Evolutionary conservation across 208 protist genomes (phyloP).

Genomic region (Blastocrithidia nonstop): DNA sequence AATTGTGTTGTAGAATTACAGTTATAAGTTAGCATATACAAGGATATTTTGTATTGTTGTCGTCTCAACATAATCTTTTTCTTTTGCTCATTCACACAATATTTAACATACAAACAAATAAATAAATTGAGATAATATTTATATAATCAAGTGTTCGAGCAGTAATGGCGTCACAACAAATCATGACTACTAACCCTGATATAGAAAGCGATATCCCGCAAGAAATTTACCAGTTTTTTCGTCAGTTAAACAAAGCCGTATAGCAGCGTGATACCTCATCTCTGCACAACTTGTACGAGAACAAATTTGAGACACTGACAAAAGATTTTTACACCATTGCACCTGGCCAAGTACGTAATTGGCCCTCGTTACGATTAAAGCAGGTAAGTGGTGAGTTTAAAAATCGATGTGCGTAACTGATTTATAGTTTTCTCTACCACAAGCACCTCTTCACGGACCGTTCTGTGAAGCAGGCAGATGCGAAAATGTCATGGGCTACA

Average conservation of each 20-base stretch:
- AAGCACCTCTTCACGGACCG: slow-evolving; percentile 76
- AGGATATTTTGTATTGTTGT: no score
- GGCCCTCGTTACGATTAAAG: slow-evolving; percentile 47
- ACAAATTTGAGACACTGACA: slow-evolving; percentile 52
- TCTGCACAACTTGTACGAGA: slow-evolving; percentile 73
- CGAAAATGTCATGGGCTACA: slow-evolving; percentile 51
- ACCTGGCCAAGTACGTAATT: slow-evolving; percentile 49
- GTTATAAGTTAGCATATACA: no score
- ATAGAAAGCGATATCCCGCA: slow-evolving; percentile 77
- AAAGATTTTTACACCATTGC: slow-evolving; percentile 59
- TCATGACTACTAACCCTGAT: slow-evolving; percentile 80
- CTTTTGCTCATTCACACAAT: no score
- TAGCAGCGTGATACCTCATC: slow-evolving; percentile 36
- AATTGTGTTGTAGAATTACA: no score
- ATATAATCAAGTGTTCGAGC: neutral
- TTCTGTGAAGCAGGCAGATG: slow-evolving; percentile 26
- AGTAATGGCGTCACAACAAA: neutral
- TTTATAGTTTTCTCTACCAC: slow-evolving; percentile 78
- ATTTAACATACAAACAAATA: neutral
- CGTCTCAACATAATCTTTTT: no score
- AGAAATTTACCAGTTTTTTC: slow-evolving; percentile 67
- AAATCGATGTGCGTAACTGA: slow-evolving; percentile 40
- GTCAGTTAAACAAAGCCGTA: slow-evolving; percentile 52
- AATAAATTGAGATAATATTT: slow-evolving; percentile 6
- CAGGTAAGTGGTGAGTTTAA: slow-evolving; percentile 46